phyloP scores from a whole-genome alignment of 148 eudicot genomes.

The Polygonum aviculare region DNA sequence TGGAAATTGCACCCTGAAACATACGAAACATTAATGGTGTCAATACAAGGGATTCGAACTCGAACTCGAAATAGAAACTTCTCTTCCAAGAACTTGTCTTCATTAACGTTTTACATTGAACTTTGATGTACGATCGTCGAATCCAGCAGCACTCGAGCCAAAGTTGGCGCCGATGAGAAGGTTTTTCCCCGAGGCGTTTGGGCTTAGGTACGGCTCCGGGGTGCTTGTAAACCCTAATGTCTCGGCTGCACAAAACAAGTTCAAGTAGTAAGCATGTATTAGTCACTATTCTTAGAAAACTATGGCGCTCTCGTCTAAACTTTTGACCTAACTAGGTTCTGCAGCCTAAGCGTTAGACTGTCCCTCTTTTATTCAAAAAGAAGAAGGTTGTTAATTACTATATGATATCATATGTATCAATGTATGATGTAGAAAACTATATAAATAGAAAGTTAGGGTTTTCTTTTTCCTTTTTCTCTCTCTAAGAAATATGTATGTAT shows the following conservation, averaged over 20 bases:
- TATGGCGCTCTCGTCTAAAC: too few species aligned
- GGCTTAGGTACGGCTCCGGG: slow-evolving; percentile 85
- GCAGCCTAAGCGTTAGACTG: too few species aligned
- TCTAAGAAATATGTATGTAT: too few species aligned
- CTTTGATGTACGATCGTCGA: slow-evolving; percentile 65
- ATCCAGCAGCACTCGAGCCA: slow-evolving; percentile 89
- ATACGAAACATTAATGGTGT: background rate
- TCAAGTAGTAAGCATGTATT: too few species aligned
- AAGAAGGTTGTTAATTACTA: too few species aligned
- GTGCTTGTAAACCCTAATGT: slow-evolving; percentile 70
- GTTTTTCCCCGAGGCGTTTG: slow-evolving; percentile 81
- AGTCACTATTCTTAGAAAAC: too few species aligned
- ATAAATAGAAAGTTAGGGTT: too few species aligned
- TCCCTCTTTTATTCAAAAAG: too few species aligned
- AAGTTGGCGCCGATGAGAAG: slow-evolving; percentile 86
- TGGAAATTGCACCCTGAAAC: slow-evolving; percentile 70
- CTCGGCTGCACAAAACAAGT: slow-evolving; percentile 44
- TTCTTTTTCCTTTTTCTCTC: too few species aligned
- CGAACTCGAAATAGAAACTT: background rate
- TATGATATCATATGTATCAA: too few species aligned
- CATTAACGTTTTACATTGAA: slow-evolving; percentile 35
- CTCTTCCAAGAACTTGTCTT: background rate
- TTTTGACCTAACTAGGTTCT: too few species aligned
- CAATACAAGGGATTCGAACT: background rate
- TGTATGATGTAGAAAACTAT: background rate